Evolutionary conservation across 2,329 filamentous ascomycete genomes (phyloP).

Genomic region (Diaporthe humulicola): DNA sequence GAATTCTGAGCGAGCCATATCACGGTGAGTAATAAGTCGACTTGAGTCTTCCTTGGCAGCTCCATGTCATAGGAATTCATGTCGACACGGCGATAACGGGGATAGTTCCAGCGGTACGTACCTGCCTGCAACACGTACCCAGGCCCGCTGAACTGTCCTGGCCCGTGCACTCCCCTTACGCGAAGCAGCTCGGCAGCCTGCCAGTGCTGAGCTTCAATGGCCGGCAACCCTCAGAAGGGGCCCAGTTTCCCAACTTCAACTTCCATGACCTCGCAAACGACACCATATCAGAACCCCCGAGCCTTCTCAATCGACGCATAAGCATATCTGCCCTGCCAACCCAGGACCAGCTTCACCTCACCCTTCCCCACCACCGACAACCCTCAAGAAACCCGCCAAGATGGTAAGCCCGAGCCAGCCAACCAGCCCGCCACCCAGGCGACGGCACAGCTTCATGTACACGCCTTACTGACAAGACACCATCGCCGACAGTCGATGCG

Average conservation of each 20-base stretch:
- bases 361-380: slow-evolving; percentile 9
- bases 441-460: slow-evolving; percentile 25
- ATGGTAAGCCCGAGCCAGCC: slow-evolving; percentile 60
- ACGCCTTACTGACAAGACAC: slow-evolving; percentile 41
- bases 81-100: slow-evolving; percentile 1
- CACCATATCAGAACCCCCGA: neutral
- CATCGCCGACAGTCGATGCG: slow-evolving; percentile 78
- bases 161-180: slow-evolving; percentile 36
- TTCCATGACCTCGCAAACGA: slow-evolving; percentile 29
- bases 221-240: neutral
- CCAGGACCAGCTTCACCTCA: neutral
- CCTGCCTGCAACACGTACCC: neutral
- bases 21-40: neutral
- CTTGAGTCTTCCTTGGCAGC: neutral
- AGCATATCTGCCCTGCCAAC: neutral
- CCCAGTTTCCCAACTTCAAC: slow-evolving; percentile 14
- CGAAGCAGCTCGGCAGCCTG: slow-evolving; percentile 41
- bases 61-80: neutral
- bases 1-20: slow-evolving; percentile 13
- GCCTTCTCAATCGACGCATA: neutral
- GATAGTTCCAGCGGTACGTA: slow-evolving; percentile 2
- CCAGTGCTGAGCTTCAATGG: slow-evolving; percentile 27
- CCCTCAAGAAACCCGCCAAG: slow-evolving; percentile 49
- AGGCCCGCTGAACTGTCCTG: neutral
- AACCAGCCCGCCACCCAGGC: neutral